Evolutionary conservation across 495 filamentous ascomycete genomes (phyloP).

Genomic region (Hypoxylon intermedium): DNA sequence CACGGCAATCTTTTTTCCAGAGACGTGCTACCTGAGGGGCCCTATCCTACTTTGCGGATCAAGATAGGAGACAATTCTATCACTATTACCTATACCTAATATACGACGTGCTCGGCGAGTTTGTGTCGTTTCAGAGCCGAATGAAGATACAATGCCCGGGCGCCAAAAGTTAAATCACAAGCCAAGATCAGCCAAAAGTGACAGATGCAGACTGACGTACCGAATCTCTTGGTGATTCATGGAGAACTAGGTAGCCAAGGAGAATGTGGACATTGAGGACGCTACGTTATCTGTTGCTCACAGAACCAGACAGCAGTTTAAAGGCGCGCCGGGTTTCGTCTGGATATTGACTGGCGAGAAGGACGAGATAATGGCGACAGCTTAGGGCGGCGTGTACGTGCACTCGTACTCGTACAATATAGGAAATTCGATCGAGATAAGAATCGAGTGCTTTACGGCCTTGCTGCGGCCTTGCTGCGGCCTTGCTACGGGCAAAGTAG

Average conservation of each 20-base stretch:
- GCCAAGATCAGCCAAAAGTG: constrained; percentile 33
- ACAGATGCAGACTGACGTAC: constrained; percentile 45
- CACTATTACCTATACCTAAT: constrained; percentile 59
- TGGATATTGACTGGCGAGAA: constrained; percentile 64
- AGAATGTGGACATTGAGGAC: constrained; percentile 29
- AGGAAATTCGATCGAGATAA: constrained; percentile 47
- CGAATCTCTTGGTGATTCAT: constrained; percentile 56
- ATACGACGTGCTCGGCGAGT: constrained; percentile 55
- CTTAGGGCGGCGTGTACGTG: constrained; percentile 43
- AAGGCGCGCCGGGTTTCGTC: constrained; percentile 53
- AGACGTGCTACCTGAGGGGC: constrained; percentile 38
- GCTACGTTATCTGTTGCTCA: constrained; percentile 54
- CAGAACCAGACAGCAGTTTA: constrained; percentile 58
- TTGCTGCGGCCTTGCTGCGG: constrained; percentile 50
- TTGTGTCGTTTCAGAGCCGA: constrained; percentile 44
- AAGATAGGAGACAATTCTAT: constrained; percentile 58
- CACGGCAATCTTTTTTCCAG: constrained; percentile 48
- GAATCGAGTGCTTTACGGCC: constrained; percentile 56
- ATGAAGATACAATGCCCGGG: constrained; percentile 57
- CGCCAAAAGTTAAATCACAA: constrained; percentile 41
- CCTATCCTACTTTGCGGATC: constrained; percentile 53
- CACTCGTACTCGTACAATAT: constrained; percentile 45
- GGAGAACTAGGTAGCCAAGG: constrained; percentile 51
- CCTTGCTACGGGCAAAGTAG: constrained; percentile 49
- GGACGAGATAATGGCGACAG: constrained; percentile 61